Evolutionary conservation across 192 early-diverging fungal species (phyloP), one percentile per base, ranked within the genome.

Genomic region (Paraglomus brasilianum): DNA sequence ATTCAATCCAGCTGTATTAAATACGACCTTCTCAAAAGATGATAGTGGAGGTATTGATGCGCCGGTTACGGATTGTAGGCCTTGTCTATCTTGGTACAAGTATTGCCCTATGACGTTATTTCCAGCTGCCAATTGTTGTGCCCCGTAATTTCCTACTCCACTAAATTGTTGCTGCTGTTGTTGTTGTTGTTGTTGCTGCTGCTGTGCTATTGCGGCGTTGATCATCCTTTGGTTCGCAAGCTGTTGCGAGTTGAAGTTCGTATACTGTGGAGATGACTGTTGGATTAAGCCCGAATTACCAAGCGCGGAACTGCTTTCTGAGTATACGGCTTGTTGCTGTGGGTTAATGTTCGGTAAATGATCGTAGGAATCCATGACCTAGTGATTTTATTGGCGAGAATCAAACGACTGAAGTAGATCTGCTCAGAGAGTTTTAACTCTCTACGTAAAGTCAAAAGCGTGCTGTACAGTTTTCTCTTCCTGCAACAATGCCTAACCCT

Each of bases 311-410:
- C 39, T 46, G 44, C 21, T 36, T 46, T 46, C 22, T 44, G 14
- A 46, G 11, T 46, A 24, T 63, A 63, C 61, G 17, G 19, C 61
- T 64, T 64, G 62, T 49, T 64, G 62, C 56, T 58, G 56, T 19
- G 44, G 41, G 30, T 45, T 63, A 10, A 63, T 17, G 17, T 22
- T 39, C 41, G 46, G 63, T 38, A 65, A n/a, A 19, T 45, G 50
- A 49, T 45, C 11, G 39, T 65, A 65, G 30, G 62, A 48, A 65
- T 65, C 62, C 62, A 65, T 65, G 3, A 45, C 41, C 4, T 48
- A 48, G 17, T 17, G 4, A 48, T 48, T 48, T 15, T 15, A 17
- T 48, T 4, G 47, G 11, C 11, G 11, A 48, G 47, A 48, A 30
- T 30, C 30, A 30, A 30, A 30, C 30, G 30, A 3, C 30, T 1